A percentile compares a stretch with the other conserved stretches of the same genome.
Evolutionary conservation across 306 rosid species (phyloP).

Genomic region (Quercus robur): DNA sequence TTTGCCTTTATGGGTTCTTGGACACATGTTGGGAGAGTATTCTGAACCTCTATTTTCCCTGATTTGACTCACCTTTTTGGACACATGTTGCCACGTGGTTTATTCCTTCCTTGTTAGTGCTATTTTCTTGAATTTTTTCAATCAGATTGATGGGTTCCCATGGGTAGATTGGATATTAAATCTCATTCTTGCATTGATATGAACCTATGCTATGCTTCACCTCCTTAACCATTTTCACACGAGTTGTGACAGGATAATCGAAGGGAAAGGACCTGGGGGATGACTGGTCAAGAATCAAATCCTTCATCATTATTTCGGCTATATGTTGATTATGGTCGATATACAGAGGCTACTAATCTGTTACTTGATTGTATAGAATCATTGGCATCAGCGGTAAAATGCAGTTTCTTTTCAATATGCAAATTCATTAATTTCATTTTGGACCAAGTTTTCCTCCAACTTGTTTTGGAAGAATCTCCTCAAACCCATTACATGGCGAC

Average conservation of each 20-base stretch:
- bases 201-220: constrained; percentile 3
- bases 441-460: too few species aligned
- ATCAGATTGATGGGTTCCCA: not conserved
- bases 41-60: not conserved
- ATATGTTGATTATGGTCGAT: constrained; percentile 83
- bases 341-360: constrained; percentile 80
- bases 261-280: constrained; percentile 59
- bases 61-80: not conserved
- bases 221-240: constrained; percentile 18
- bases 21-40: not conserved
- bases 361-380: constrained; percentile 73
- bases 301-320: constrained; percentile 80
- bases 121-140: not conserved
- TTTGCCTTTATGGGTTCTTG: not conserved
- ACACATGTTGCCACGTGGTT: not conserved
- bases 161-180: not conserved
- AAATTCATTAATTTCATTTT: not conserved
- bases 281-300: constrained; percentile 84
- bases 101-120: not conserved
- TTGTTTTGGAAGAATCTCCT: too few species aligned
- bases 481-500: too few species aligned
- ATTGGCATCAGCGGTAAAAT: constrained; percentile 64
- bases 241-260: constrained; percentile 63
- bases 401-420: constrained; percentile 4
- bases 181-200: not conserved